Conservation (phyloP, 2,329 filamentous ascomycete species). For the Phialemoniopsis sp. region DNA sequence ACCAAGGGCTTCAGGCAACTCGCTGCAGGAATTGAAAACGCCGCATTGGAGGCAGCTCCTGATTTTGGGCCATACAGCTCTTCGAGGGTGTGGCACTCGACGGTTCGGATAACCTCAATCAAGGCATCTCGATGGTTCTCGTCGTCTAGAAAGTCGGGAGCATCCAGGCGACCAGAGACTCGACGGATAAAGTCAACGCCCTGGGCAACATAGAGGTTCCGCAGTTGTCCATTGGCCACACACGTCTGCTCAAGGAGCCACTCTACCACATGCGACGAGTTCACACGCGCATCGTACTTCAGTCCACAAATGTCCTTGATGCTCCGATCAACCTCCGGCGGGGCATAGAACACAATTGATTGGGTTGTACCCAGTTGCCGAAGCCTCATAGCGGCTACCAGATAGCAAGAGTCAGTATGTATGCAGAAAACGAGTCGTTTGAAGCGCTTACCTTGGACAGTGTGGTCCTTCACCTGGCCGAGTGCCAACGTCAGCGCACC, state of each 20-base stretch:
- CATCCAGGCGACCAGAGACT: slow-evolving; percentile 38
- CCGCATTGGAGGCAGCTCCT: slow-evolving; percentile 6
- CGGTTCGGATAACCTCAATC: slow-evolving; percentile 38
- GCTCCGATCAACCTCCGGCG: slow-evolving; percentile 58
- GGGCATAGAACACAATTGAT: slow-evolving; percentile 49
- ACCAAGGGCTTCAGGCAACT: slow-evolving; percentile 16
- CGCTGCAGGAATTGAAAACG: no score
- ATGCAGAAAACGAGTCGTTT: not conserved
- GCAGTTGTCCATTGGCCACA: slow-evolving; percentile 51
- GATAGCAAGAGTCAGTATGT: slow-evolving; percentile 5
- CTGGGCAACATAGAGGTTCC: slow-evolving; percentile 55
- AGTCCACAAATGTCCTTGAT: slow-evolving; percentile 44
- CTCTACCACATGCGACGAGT: slow-evolving; percentile 35
- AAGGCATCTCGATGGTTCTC: slow-evolving; percentile 28
- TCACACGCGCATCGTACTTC: slow-evolving; percentile 14
- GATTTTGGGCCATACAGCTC: slow-evolving; percentile 45
- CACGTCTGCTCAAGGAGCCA: slow-evolving; percentile 67
- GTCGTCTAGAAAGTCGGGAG: slow-evolving; percentile 34
- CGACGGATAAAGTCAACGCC: slow-evolving; percentile 57
- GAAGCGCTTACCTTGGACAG: slow-evolving; percentile 49
- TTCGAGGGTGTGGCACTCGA: slow-evolving; percentile 52
- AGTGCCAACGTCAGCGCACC: slow-evolving; percentile 54
- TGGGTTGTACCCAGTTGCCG: slow-evolving; percentile 54
- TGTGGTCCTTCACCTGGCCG: slow-evolving; percentile 55
- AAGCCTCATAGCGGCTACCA: slow-evolving; percentile 59